These are phyloP conservation scores for Aphanomyces invadans DNA, from an alignment of 352 stramenopile species.

Conservation along the genomic window DNA sequence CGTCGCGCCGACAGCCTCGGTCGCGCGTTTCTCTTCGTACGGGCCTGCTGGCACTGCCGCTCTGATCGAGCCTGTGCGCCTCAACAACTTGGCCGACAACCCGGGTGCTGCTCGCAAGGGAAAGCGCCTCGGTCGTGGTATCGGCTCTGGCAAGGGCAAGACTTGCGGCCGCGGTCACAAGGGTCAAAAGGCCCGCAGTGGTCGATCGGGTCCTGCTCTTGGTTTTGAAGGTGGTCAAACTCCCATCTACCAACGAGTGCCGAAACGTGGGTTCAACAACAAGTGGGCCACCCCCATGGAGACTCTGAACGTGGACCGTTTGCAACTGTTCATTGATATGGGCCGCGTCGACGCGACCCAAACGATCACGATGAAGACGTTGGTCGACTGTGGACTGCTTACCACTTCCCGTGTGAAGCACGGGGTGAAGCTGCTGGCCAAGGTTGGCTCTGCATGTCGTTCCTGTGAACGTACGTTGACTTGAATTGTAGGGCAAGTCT, in stretches of 20 bases:
- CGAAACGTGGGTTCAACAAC: slow-evolving; percentile 98
- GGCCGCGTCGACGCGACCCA: slow-evolving; percentile 86
- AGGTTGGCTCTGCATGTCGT: slow-evolving; percentile 26
- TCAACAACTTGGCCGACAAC: slow-evolving; percentile 84
- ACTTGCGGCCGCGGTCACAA: slow-evolving; percentile 96
- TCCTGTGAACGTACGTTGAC: not conserved
- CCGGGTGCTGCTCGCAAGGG: slow-evolving; percentile 79
- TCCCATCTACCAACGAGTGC: slow-evolving; percentile 93
- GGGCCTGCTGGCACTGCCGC: not conserved
- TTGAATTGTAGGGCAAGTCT: slow-evolving; percentile 53
- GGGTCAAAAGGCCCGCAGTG: slow-evolving; percentile 91
- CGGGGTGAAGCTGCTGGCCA: slow-evolving; percentile 93
- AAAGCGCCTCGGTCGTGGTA: slow-evolving; percentile 89
- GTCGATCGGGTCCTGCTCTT: slow-evolving; percentile 65
- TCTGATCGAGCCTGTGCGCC: slow-evolving; percentile 34
- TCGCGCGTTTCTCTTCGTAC: not conserved
- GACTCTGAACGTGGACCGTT: slow-evolving; percentile 87
- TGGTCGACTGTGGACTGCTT: slow-evolving; percentile 85
- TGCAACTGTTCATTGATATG: slow-evolving; percentile 97
- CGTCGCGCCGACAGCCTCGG: not conserved
- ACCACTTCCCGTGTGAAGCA: slow-evolving; percentile 88
- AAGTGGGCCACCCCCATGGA: slow-evolving; percentile 88
- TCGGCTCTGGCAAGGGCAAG: slow-evolving; percentile 90
- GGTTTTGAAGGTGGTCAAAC: slow-evolving; percentile 98
- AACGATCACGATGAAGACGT: slow-evolving; percentile 90